A percentile compares a stretch with the other conserved stretches of the same genome.
Conservation (phyloP, 306 rosid genomes). For the Alnus glutinosa region DNA sequence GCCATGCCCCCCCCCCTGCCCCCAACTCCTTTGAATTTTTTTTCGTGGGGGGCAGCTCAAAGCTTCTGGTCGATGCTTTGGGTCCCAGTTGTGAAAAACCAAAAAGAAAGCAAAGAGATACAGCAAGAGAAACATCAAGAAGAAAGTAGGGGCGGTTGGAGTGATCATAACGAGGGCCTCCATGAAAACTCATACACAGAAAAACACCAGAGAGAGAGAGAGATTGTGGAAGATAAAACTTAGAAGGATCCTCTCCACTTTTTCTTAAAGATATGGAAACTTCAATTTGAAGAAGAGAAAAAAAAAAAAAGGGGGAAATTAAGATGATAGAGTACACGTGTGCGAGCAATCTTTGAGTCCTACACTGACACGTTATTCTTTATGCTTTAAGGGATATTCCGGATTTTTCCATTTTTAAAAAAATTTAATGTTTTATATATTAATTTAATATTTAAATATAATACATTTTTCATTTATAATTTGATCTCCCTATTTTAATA, state of each 20-base stretch:
- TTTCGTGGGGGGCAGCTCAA: conserved; percentile 35
- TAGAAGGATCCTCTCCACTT: neutral
- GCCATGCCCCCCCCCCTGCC: too few species aligned
- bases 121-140: conserved; percentile 32
- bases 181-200: conserved; percentile 23
- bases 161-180: conserved; percentile 9
- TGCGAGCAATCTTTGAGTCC: neutral
- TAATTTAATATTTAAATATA: too few species aligned
- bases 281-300: too few species aligned
- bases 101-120: conserved; percentile 36
- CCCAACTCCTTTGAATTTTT: too few species aligned
- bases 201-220: neutral
- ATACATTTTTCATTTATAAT: too few species aligned
- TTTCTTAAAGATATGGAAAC: neutral
- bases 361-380: neutral
- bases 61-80: conserved; percentile 38
- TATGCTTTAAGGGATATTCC: neutral
- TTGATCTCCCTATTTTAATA: too few species aligned
- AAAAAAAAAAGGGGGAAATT: neutral
- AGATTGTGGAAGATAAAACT: neutral
- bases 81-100: conserved; percentile 38
- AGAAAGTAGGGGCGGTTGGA: conserved; percentile 29
- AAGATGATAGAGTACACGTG: neutral
- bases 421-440: too few species aligned
- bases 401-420: too few species aligned